Conservation (phyloP, 2,329 filamentous ascomycete species). For the Pseudocercospora pini-densiflorae region DNA sequence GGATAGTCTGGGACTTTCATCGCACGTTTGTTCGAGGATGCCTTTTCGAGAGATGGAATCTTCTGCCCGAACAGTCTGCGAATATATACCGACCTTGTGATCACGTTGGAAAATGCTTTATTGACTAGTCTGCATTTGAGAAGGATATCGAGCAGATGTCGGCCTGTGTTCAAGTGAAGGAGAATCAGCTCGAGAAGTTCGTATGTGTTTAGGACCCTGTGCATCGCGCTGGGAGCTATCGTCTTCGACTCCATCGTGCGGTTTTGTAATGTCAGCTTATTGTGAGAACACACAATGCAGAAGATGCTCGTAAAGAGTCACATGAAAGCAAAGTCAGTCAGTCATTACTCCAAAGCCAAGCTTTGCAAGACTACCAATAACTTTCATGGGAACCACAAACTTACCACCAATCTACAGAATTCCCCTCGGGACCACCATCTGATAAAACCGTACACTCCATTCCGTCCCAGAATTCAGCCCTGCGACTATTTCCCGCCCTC, state of each 20-base stretch:
- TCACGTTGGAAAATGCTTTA: not conserved
- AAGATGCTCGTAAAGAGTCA: not conserved
- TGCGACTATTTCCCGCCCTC: not conserved
- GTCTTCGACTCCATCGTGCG: not conserved
- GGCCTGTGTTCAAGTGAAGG: not conserved
- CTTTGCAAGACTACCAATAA: not conserved
- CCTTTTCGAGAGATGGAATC: not conserved
- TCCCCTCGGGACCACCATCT: not conserved
- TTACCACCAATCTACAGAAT: not conserved
- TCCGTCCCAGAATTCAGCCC: not conserved
- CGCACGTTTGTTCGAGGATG: not conserved
- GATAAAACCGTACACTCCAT: no score
- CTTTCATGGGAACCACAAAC: no score
- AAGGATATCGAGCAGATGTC: not conserved
- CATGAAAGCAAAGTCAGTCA: no score
- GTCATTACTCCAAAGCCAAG: no score
- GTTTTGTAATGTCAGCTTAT: not conserved
- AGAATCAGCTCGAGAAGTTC: not conserved
- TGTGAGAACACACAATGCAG: not conserved
- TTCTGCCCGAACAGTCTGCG: not conserved
- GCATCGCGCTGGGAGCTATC: not conserved
- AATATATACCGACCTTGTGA: not conserved
- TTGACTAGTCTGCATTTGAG: not conserved
- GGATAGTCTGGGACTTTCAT: not conserved
- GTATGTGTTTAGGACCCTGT: not conserved